Conservation (phyloP, 192 early-diverging fungal genomes). For the Coemansia sp. region DNA sequence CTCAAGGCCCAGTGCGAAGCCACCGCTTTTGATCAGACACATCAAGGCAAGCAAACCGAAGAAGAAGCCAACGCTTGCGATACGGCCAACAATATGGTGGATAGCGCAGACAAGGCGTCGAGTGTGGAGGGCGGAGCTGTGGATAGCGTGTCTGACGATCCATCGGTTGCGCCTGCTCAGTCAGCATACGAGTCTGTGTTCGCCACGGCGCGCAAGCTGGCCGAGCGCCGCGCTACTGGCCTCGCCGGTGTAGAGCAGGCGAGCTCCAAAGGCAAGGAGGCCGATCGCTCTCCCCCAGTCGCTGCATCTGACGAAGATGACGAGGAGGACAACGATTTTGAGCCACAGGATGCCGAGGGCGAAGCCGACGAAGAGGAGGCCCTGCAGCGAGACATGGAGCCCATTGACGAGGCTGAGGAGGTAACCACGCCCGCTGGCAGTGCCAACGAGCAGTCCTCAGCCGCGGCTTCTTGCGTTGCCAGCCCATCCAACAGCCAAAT, state of each 20-base stretch:
- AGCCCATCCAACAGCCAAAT: constrained; percentile 5
- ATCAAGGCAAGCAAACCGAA: not conserved
- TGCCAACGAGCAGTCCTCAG: not conserved
- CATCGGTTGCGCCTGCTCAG: not conserved
- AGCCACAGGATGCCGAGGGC: constrained; percentile 15
- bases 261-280: constrained; percentile 19
- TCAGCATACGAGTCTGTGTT: constrained; percentile 47
- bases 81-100: not conserved
- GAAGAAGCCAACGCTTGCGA: not conserved
- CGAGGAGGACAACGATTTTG: constrained; percentile 36
- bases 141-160: not conserved
- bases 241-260: not conserved
- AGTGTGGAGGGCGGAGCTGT: not conserved
- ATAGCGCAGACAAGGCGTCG: not conserved
- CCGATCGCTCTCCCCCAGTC: not conserved
- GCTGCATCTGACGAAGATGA: constrained; percentile 4
- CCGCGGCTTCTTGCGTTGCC: not conserved
- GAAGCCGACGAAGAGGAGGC: constrained; percentile 48
- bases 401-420: constrained; percentile 46
- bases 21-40: constrained; percentile 10
- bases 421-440: constrained; percentile 13
- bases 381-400: constrained; percentile 37
- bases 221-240: constrained; percentile 22
- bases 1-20: constrained; percentile 15
- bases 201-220: constrained; percentile 34